Conservation (phyloP, 179 eudicot species). For the Carnegiea gigantea region DNA sequence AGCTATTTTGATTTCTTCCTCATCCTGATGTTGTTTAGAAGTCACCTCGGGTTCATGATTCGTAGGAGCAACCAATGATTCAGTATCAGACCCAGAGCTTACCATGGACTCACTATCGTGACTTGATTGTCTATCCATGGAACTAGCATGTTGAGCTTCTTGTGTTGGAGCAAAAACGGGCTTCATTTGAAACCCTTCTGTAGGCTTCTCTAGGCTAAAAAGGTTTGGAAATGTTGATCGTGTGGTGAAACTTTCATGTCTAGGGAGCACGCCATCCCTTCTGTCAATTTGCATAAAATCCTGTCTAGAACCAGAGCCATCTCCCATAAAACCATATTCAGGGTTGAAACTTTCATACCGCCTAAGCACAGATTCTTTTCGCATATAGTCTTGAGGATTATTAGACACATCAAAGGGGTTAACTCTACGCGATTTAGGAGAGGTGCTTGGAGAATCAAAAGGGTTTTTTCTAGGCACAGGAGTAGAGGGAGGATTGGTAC, state of each 20-base stretch:
- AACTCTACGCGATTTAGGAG: slow-evolving; percentile 19
- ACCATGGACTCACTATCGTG: slow-evolving; percentile 45
- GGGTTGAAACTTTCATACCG: slow-evolving; percentile 2
- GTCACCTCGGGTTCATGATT: neutral
- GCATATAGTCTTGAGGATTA: neutral
- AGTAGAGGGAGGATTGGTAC: neutral
- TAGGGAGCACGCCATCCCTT: neutral
- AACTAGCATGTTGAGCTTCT: slow-evolving; percentile 39
- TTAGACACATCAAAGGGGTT: neutral
- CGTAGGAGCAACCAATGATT: slow-evolving; percentile 36
- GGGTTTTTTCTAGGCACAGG: slow-evolving; percentile 37
- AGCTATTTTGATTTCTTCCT: neutral
- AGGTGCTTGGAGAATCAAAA: slow-evolving; percentile 68
- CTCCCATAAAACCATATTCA: neutral
- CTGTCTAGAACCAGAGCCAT: neutral
- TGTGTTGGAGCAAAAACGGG: slow-evolving; percentile 64
- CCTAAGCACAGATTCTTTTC: neutral
- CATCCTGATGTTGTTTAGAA: neutral
- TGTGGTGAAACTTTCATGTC: slow-evolving; percentile 47
- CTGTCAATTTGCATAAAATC: neutral
- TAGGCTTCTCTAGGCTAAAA: slow-evolving; percentile 24
- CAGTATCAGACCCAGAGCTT: slow-evolving; percentile 53
- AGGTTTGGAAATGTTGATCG: slow-evolving; percentile 50
- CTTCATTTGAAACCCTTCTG: slow-evolving; percentile 19
- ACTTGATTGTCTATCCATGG: slow-evolving; percentile 45